These are phyloP conservation scores for Ceratobasidium sp. DNA, from an alignment of 1,284 basidiomycete genomes.

Conservation along the genomic window DNA sequence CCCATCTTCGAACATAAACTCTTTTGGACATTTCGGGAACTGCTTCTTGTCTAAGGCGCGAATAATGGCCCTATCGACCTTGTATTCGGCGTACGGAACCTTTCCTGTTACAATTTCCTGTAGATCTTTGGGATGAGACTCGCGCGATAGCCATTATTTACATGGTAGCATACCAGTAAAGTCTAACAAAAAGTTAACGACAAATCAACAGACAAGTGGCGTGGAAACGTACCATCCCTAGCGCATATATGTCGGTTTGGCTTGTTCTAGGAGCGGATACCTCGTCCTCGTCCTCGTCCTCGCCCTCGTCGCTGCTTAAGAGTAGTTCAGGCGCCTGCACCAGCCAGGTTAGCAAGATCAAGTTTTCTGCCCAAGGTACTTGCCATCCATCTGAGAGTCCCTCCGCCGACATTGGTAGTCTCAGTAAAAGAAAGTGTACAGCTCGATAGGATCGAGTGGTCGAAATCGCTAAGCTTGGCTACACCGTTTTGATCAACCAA, in stretches of 20 bases:
- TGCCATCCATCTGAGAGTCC: conserved; percentile 40
- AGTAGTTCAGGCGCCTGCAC: conserved; percentile 26
- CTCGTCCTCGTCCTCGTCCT: too few species aligned
- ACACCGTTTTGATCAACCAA: conserved; percentile 7
- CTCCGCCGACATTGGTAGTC: conserved; percentile 28
- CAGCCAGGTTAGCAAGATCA: not conserved
- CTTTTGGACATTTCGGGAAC: conserved; percentile 18
- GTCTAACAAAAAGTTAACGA: conserved; percentile 13
- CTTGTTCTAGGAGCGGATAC: not conserved
- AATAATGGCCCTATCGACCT: not conserved
- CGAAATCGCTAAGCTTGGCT: conserved; percentile 29
- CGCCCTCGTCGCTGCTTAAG: not conserved
- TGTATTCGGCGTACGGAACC: conserved; percentile 26
- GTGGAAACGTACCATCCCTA: conserved; percentile 26
- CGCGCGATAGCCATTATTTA: not conserved
- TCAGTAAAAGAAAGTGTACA: conserved; percentile 31
- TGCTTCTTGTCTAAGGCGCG: not conserved
- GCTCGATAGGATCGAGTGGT: conserved; percentile 23
- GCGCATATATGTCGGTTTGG: conserved; percentile 28
- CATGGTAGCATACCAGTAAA: conserved; percentile 1
- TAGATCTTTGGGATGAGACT: not conserved
- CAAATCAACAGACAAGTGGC: too few species aligned
- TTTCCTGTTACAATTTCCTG: conserved; percentile 25
- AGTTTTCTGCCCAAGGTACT: not conserved
- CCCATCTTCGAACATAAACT: too few species aligned